phyloP scores from a whole-genome alignment of 1,139 yeast species.

The Blastobotrys ciferrii region DNA sequence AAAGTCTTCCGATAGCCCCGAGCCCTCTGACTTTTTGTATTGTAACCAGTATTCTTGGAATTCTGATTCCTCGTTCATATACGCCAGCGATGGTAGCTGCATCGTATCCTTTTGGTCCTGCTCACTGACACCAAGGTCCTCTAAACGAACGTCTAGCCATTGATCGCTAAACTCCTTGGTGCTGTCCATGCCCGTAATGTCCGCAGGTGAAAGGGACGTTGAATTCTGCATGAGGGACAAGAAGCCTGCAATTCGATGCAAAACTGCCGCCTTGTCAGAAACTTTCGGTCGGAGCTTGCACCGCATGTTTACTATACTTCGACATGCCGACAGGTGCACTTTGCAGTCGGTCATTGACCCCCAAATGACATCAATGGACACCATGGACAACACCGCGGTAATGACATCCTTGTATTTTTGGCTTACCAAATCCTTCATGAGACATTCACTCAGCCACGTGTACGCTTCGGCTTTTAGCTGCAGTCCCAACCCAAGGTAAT shows the following conservation, averaged over 20 bases:
- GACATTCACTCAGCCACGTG: constrained; percentile 61
- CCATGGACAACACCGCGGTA: constrained; percentile 84
- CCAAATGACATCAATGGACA: constrained; percentile 84
- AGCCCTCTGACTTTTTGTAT: constrained; percentile 15
- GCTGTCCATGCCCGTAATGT: constrained; percentile 14
- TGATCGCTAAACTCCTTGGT: constrained; percentile 19
- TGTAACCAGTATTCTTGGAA: constrained; percentile 32
- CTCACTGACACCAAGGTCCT: constrained; percentile 24
- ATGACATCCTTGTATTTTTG: constrained; percentile 83
- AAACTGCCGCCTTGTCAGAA: constrained; percentile 70
- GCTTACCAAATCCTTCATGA: constrained; percentile 43
- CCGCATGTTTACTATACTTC: constrained; percentile 66
- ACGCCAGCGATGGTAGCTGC: constrained; percentile 21
- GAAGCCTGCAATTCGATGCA: constrained; percentile 77
- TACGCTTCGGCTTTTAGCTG: constrained; percentile 74
- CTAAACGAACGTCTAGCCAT: constrained; percentile 30
- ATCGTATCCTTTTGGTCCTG: background rate
- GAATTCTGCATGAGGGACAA: constrained; percentile 70
- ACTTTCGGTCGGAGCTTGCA: constrained; percentile 64
- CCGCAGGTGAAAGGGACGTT: constrained; percentile 28
- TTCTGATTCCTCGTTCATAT: constrained; percentile 30
- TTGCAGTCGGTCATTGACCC: constrained; percentile 89
- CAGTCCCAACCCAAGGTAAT: constrained; percentile 68
- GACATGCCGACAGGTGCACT: constrained; percentile 73
- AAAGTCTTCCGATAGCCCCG: constrained; percentile 26